These are phyloP conservation scores for Geotrichum ghanense DNA, from an alignment of 805 yeast genomes.

Conservation along the genomic window DNA sequence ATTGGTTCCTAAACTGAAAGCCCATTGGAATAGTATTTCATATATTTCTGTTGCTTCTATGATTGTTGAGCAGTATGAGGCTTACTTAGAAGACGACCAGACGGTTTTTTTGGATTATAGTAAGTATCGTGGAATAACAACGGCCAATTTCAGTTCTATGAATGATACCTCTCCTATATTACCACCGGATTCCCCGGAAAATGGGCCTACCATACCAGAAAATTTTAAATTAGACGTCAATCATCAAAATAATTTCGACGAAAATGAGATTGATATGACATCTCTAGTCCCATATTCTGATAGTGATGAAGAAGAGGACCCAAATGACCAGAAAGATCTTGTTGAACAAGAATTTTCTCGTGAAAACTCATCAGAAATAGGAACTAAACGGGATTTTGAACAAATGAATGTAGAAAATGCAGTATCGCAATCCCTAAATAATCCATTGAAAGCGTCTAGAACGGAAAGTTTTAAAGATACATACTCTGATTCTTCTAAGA, in stretches of 20 bases:
- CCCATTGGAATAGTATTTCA: background rate
- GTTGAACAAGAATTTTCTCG: background rate
- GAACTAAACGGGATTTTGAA: background rate
- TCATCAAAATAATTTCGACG: background rate
- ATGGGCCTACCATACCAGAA: background rate
- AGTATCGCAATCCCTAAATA: background rate
- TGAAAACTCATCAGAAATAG: background rate
- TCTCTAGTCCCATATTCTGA: background rate
- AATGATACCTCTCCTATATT: background rate
- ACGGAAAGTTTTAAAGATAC: background rate
- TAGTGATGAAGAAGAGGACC: background rate
- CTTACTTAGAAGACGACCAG: background rate
- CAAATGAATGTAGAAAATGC: background rate
- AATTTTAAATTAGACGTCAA: background rate
- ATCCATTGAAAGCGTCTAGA: background rate
- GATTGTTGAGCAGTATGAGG: background rate
- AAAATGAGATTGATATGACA: background rate
- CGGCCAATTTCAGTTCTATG: background rate
- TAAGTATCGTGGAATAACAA: background rate
- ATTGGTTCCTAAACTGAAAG: background rate
- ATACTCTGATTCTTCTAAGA: background rate
- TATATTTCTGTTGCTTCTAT: background rate
- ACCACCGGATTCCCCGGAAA: background rate
- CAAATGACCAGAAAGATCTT: background rate
- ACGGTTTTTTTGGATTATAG: background rate